These are phyloP conservation scores for Scleroderma citrinum DNA, from an alignment of 768 basidiomycete species.

Conservation along the genomic window DNA sequence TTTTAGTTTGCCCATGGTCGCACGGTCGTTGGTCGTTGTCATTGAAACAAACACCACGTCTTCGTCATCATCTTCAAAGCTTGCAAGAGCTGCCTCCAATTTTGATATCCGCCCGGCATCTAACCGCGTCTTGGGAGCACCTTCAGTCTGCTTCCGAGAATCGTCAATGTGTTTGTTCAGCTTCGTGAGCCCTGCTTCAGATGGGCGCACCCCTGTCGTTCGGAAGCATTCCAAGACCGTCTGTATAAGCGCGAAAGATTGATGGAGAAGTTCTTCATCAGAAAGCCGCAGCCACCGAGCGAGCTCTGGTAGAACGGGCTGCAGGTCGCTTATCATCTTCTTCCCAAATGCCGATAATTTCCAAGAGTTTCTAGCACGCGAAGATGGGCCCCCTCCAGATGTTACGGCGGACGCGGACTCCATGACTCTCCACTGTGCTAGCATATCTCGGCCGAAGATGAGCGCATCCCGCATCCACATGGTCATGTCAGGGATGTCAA, in stretches of 20 bases:
- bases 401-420: conserved; percentile 48
- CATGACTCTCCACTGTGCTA: conserved; percentile 74
- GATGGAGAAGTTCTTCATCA: conserved; percentile 85
- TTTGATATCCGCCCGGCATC: conserved; percentile 50
- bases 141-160: conserved; percentile 45
- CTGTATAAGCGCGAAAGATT: conserved; percentile 79
- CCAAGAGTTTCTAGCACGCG: conserved; percentile 26
- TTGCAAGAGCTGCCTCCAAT: conserved; percentile 59
- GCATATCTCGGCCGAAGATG: conserved; percentile 84
- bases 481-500: conserved; percentile 80
- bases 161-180: conserved; percentile 60
- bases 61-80: conserved; percentile 60
- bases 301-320: conserved; percentile 73
- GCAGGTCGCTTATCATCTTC: conserved; percentile 73
- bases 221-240: conserved; percentile 74
- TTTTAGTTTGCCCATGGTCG: conserved; percentile 6
- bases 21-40: conserved; percentile 14
- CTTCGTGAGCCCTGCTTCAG: conserved; percentile 51
- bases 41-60: conserved; percentile 52
- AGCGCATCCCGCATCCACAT: conserved; percentile 98
- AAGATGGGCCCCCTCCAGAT: conserved; percentile 14
- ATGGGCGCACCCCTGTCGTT: conserved; percentile 51
- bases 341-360: conserved; percentile 57
- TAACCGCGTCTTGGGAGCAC: conserved; percentile 45
- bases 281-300: conserved; percentile 88